A percentile compares a stretch with the other conserved stretches of the same genome.
Evolutionary conservation across 2,329 filamentous ascomycete genomes (phyloP).

Genomic region (Fusarium miscanthi): DNA sequence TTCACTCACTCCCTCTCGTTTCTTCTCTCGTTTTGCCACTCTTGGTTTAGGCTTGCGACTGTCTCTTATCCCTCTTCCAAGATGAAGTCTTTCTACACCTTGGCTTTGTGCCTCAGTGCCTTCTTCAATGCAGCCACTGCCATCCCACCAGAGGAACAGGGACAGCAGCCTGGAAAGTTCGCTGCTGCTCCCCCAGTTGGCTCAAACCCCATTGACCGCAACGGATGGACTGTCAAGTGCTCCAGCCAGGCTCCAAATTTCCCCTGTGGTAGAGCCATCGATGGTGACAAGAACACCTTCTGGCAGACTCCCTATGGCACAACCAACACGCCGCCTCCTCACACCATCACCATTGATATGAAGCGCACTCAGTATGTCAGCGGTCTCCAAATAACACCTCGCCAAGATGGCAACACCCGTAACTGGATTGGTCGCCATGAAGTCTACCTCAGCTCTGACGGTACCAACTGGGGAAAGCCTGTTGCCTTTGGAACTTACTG

Average conservation of each 20-base stretch:
- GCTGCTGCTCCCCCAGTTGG: conserved; percentile 30
- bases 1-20: not conserved
- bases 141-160: conserved; percentile 4
- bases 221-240: conserved; percentile 33
- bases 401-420: conserved; percentile 23
- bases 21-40: not conserved
- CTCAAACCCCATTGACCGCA: conserved; percentile 27
- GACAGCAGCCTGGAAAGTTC: conserved; percentile 21
- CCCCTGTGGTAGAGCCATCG: conserved; percentile 27
- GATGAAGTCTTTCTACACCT: conserved; percentile 12
- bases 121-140: conserved; percentile 9
- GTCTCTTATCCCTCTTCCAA: not conserved
- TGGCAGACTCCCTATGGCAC: conserved; percentile 36
- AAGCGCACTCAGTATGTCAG: conserved; percentile 31
- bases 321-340: conserved; percentile 22
- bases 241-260: conserved; percentile 27
- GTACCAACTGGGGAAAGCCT: conserved; percentile 25
- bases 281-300: conserved; percentile 26
- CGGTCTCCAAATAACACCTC: conserved; percentile 25
- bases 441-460: conserved; percentile 31
- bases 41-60: conserved; percentile 9
- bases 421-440: conserved; percentile 33
- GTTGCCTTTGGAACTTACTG: conserved; percentile 37
- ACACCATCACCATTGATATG: conserved; percentile 32
- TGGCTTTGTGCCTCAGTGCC: conserved; percentile 19